These are phyloP conservation scores for Rhizopogon vulgaris DNA, from an alignment of 768 basidiomycete species.

Conservation along the genomic window DNA sequence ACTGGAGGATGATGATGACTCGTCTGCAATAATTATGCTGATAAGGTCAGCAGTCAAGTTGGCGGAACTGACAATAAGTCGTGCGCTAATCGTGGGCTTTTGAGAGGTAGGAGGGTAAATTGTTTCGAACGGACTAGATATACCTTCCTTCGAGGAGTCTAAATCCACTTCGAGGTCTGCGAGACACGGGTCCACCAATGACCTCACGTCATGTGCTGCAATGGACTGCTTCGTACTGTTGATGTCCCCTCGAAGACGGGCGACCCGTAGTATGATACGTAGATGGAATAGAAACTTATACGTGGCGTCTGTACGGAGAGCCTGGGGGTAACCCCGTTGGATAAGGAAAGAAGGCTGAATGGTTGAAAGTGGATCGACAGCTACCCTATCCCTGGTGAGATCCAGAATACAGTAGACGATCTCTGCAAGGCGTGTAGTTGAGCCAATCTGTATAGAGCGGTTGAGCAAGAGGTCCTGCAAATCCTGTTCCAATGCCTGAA, in stretches of 20 bases:
- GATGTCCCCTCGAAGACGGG: conserved; percentile 3
- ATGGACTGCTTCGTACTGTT: conserved; percentile 7
- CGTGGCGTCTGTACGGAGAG: conserved; percentile 57
- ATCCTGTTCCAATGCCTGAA: conserved; percentile 9
- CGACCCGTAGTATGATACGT: conserved; percentile 51
- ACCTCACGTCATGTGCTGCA: conserved; percentile 24
- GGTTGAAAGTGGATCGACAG: conserved; percentile 73
- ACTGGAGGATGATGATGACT: conserved; percentile 13
- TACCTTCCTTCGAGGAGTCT: conserved; percentile 30
- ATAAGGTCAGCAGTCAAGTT: conserved; percentile 12
- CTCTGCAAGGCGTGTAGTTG: neutral
- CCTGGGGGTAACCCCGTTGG: conserved; percentile 63
- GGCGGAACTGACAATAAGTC: conserved; percentile 10
- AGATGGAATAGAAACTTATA: conserved; percentile 81
- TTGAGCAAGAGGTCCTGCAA: conserved; percentile 6
- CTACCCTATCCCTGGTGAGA: conserved; percentile 40
- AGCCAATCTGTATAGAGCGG: neutral
- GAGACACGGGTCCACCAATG: conserved; percentile 34
- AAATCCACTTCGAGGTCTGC: conserved; percentile 34
- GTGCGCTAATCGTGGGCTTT: conserved; percentile 1
- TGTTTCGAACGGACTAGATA: conserved; percentile 16
- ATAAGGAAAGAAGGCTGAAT: conserved; percentile 82
- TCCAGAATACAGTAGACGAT: conserved; percentile 32
- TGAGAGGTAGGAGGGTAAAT: conserved; percentile 10
- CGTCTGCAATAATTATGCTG: neutral